A percentile compares a stretch with the other conserved stretches of the same genome.
Evolutionary conservation across 768 basidiomycete genomes (phyloP).

Genomic region (Suillus subaureus): DNA sequence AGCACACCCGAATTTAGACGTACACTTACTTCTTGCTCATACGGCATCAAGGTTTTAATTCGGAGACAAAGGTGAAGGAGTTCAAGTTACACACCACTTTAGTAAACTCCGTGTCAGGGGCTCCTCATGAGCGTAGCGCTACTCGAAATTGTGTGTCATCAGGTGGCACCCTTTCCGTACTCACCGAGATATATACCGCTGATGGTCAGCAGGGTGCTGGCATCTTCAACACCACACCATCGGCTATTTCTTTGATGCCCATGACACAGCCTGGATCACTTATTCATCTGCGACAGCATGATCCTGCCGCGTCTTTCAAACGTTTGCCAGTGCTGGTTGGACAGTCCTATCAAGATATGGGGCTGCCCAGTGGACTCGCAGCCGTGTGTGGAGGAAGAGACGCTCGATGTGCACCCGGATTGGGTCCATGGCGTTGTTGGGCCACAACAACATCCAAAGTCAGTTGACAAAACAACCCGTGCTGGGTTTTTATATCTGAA

Average conservation of each 20-base stretch:
- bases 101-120: conserved; percentile 96
- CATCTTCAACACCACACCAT: conserved; percentile 93
- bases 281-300: conserved; percentile 64
- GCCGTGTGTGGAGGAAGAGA: conserved; percentile 89
- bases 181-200: conserved; percentile 88
- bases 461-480: conserved; percentile 14
- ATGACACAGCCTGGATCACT: conserved; percentile 84
- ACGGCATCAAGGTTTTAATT: conserved; percentile 40
- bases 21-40: no score
- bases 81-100: conserved; percentile 90
- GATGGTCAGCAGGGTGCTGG: conserved; percentile 96
- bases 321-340: conserved; percentile 95
- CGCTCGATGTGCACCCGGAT: conserved; percentile 90
- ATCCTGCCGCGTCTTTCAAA: conserved; percentile 61
- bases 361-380: conserved; percentile 83
- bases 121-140: conserved; percentile 98
- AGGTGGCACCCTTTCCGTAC: conserved; percentile 93
- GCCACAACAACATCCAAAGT: conserved; percentile 94
- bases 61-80: conserved; percentile 98
- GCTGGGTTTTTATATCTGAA: background rate
- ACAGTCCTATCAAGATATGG: conserved; percentile 95
- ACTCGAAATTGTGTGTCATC: conserved; percentile 94
- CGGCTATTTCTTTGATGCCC: conserved; percentile 97
- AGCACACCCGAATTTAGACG: conserved; percentile 85
- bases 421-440: conserved; percentile 99